Base-by-base conservation (phyloP, 2,329 filamentous ascomycete genomes). In the Pestalotiopsis sp. region DNA sequence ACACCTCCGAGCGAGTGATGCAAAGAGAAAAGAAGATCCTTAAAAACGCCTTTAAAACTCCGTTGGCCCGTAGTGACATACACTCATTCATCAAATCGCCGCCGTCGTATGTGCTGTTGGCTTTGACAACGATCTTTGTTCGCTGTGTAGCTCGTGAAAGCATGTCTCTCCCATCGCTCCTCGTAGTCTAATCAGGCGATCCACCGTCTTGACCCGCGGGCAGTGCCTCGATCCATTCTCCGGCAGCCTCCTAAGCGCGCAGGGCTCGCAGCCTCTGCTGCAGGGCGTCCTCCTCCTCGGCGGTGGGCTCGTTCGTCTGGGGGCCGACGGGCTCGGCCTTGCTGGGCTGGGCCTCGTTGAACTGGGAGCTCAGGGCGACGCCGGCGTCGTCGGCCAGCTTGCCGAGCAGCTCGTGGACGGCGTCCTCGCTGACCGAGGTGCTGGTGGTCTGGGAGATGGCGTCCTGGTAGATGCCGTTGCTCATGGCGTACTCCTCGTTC, bases 351-450 rank as follows among this genome's bases (percentile, higher is more conserved):
- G 86, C 86, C 68, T 84, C 79, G 75, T 83, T 86, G 71, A 97
- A 90, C 81, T 96, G 93, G 77, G 92, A 88, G 73, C 90, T 90
- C 70, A 97, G 84, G 80, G 96, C 92, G 66, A 97, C 88, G 66
- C 94, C 94, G 11, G 93, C 93, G 80, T 97, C 94, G 79, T 97
- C 94, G 71, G 94, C 94, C 58, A 96, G 89, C 82, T 97, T 92
- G 72, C 89, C 91, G 81, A 97, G 92, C 71, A 97, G 82, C 73
- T 93, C 90, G 79, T 97, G 94, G 1, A 97, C 93, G 73, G 95
- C 93, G 74, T 97, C 94, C 78, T 97, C 81, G 83, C 93, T 82
- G 83, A 95, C 79, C 85, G 93, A 78, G 83, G 91, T 75, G 81
- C 93, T 79, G 1, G 94, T 97, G 49, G 92, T 92, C 70, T 92